Conservation (phyloP, 2,329 filamentous ascomycete genomes). For the Rhynchosporium graminicola region DNA sequence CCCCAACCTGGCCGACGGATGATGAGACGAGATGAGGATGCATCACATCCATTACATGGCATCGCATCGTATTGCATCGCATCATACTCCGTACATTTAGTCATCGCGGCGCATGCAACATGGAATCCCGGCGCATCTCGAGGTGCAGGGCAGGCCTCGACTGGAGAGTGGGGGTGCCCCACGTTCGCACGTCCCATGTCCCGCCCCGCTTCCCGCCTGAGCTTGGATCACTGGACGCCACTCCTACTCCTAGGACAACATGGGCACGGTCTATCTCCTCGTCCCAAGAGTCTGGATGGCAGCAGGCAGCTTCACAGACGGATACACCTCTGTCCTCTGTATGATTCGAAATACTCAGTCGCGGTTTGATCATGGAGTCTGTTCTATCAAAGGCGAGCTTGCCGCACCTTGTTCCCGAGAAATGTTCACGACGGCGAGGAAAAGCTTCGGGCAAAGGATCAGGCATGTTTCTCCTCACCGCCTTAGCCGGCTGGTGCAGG, state of each 20-base stretch:
- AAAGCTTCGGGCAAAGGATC: conserved; percentile 5
- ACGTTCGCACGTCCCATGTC: not conserved
- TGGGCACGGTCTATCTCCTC: conserved; percentile 1
- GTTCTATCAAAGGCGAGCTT: not conserved
- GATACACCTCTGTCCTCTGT: no score
- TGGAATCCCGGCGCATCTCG: conserved; percentile 6
- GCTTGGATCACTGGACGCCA: conserved; percentile 1
- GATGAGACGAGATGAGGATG: not conserved
- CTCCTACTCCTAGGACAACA: no score
- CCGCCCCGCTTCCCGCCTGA: not conserved
- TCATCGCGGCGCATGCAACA: not conserved
- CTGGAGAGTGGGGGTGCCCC: not conserved
- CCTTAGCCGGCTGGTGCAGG: not conserved
- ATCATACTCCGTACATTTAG: no score
- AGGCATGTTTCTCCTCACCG: not conserved
- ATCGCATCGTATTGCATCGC: no score
- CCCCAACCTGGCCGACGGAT: not conserved
- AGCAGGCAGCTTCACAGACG: not conserved
- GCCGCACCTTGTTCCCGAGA: not conserved
- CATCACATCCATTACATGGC: no score
- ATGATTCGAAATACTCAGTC: no score
- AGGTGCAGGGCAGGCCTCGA: conserved; percentile 6
- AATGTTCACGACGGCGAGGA: not conserved
- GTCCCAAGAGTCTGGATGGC: conserved; percentile 6
- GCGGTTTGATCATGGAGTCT: no score